Evolutionary conservation across 106 monocot species (phyloP).

Genomic region (Gastrodia elata): DNA sequence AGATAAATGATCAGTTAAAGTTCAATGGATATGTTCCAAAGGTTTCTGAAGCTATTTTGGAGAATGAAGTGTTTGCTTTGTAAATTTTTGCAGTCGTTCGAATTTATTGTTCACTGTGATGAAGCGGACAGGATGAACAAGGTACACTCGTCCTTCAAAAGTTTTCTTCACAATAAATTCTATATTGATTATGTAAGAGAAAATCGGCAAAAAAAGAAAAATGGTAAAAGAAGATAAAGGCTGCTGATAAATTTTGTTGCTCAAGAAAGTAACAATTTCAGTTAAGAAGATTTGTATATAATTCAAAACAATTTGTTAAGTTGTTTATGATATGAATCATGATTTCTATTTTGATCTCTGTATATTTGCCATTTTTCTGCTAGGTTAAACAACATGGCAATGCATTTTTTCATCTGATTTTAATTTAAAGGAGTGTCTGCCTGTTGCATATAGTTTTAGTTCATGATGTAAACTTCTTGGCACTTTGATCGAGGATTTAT

Average conservation of each 20-base stretch:
- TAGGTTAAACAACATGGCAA: background rate
- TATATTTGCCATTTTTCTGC: background rate
- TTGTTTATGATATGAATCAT: background rate
- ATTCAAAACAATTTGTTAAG: background rate
- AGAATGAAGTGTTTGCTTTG: background rate
- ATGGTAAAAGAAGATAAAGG: background rate
- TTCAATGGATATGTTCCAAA: conserved; percentile 16
- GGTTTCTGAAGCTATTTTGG: conserved; percentile 7
- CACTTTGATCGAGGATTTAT: no score
- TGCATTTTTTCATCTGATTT: background rate
- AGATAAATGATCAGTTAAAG: conserved; percentile 37
- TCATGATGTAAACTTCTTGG: no score
- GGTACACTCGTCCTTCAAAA: background rate
- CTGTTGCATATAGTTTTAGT: no score
- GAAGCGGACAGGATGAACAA: no score
- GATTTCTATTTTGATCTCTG: background rate
- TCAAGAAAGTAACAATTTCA: background rate
- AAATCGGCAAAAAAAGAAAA: background rate
- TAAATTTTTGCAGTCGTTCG: background rate
- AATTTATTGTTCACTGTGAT: no score
- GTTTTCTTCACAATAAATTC: background rate
- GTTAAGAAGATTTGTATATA: background rate
- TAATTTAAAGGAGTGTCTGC: no score
- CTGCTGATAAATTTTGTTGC: background rate
- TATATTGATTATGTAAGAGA: background rate